Conservation (phyloP, 495 filamentous ascomycete species). For the Hypoxylon trugodes region DNA sequence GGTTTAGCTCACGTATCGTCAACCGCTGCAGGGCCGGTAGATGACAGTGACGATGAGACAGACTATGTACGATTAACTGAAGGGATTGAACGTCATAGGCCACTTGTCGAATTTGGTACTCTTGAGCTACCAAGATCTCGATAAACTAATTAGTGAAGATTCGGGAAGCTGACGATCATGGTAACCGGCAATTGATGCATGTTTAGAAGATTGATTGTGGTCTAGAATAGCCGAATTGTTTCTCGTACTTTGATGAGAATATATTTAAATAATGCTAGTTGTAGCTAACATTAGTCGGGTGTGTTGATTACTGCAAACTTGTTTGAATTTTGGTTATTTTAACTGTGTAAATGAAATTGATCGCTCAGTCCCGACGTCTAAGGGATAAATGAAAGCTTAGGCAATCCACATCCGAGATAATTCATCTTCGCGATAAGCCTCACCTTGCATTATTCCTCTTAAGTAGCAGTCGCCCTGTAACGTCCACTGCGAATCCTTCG, state of each 20-base stretch:
- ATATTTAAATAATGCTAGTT: not conserved
- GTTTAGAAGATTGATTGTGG: constrained; percentile 10
- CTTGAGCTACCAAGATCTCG: constrained; percentile 18
- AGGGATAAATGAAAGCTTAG: not conserved
- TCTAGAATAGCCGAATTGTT: not conserved
- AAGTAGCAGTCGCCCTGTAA: constrained; percentile 37
- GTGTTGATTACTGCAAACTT: too few relatives aligned
- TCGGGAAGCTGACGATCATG: constrained; percentile 21
- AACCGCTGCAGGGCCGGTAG: constrained; percentile 18
- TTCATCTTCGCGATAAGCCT: constrained; percentile 32
- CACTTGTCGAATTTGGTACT: not conserved
- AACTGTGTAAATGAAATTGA: not conserved
- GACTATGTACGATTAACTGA: constrained; percentile 12
- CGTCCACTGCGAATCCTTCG: constrained; percentile 19
- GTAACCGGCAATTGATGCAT: constrained; percentile 3
- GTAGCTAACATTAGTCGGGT: too few relatives aligned
- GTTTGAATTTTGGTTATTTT: too few relatives aligned
- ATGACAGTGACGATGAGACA: constrained; percentile 21
- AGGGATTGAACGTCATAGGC: constrained; percentile 14
- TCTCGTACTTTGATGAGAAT: not conserved
- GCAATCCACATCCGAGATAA: constrained; percentile 27
- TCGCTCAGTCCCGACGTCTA: not conserved
- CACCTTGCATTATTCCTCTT: constrained; percentile 34
- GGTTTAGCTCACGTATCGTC: constrained; percentile 20
- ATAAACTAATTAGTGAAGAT: constrained; percentile 20